A percentile compares a stretch with the other conserved stretches of the same genome.
Evolutionary conservation across 805 yeast species (phyloP).

Genomic region (Ogataea sp.): DNA sequence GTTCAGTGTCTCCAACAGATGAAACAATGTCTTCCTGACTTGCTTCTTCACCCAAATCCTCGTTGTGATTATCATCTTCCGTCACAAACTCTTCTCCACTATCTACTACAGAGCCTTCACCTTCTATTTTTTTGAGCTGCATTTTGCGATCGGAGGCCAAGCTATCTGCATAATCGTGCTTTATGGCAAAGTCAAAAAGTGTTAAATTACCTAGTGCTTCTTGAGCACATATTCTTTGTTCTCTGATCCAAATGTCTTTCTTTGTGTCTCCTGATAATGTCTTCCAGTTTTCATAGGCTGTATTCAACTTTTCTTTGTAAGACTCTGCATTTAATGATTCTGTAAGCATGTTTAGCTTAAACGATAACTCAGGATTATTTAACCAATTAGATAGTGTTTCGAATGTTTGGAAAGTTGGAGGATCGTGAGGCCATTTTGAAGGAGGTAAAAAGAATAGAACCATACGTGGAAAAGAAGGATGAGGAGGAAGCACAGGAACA

Average conservation of each 20-base stretch:
- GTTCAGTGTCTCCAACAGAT: background rate
- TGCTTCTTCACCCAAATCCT: constrained; percentile 2
- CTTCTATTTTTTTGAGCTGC: background rate
- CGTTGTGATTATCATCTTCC: constrained; percentile 3
- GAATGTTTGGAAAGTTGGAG: constrained; percentile 40
- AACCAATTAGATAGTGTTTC: constrained; percentile 12
- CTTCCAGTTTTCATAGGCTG: constrained; percentile 39
- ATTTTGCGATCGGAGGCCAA: constrained; percentile 12
- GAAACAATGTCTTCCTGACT: too few species aligned
- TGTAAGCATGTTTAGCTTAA: background rate
- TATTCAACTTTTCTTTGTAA: constrained; percentile 30
- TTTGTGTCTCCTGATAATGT: constrained; percentile 25
- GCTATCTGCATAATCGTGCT: constrained; percentile 31
- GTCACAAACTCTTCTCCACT: background rate
- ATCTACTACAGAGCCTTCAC: background rate
- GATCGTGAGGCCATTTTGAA: constrained; percentile 43
- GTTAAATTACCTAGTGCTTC: constrained; percentile 33
- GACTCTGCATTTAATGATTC: constrained; percentile 3
- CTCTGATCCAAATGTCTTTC: constrained; percentile 36
- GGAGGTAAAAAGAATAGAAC: constrained; percentile 39
- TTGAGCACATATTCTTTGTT: constrained; percentile 34
- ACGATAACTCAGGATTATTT: background rate
- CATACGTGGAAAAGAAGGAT: constrained; percentile 42
- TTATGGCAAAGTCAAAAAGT: constrained; percentile 33
- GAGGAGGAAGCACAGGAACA: constrained; percentile 30